Evolutionary conservation across 139 green algal species (phyloP).

Genomic region (Chlorella sp.): DNA sequence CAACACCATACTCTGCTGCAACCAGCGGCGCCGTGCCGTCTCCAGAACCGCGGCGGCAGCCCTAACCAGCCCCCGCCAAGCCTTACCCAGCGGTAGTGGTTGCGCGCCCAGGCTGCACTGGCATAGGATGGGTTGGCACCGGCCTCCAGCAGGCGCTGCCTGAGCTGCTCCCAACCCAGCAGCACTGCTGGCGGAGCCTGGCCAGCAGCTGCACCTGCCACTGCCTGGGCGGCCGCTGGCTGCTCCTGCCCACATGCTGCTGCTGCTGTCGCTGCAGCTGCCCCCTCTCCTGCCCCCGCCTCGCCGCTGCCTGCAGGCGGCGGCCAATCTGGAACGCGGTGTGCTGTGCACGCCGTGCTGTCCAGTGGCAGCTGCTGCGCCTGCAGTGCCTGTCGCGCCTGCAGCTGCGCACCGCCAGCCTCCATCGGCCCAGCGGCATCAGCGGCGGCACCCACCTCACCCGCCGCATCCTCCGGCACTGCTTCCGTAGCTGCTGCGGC

Average conservation of each 20-base stretch:
- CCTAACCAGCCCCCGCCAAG: no score
- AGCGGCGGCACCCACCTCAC: background rate
- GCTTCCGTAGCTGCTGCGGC: background rate
- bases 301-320: background rate
- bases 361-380: slow-evolving; percentile 16
- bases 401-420: background rate
- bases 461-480: background rate
- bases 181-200: background rate
- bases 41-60: no score
- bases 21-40: no score
- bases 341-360: background rate
- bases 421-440: background rate
- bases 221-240: background rate
- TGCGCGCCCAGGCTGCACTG: slow-evolving; percentile 63
- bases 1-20: no score
- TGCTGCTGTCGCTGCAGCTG: background rate
- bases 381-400: background rate
- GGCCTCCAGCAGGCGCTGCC: slow-evolving; percentile 43
- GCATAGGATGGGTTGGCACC: slow-evolving; percentile 53
- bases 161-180: slow-evolving; percentile 24
- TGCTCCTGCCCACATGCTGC: background rate
- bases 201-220: background rate
- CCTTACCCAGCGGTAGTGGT: slow-evolving; percentile 67
- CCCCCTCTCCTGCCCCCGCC: no score
- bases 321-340: background rate